A percentile compares a stretch with the other conserved stretches of the same genome.
These are phyloP conservation scores for Sinapis alba DNA, from an alignment of 441 rosid genomes.

Conservation along the genomic window DNA sequence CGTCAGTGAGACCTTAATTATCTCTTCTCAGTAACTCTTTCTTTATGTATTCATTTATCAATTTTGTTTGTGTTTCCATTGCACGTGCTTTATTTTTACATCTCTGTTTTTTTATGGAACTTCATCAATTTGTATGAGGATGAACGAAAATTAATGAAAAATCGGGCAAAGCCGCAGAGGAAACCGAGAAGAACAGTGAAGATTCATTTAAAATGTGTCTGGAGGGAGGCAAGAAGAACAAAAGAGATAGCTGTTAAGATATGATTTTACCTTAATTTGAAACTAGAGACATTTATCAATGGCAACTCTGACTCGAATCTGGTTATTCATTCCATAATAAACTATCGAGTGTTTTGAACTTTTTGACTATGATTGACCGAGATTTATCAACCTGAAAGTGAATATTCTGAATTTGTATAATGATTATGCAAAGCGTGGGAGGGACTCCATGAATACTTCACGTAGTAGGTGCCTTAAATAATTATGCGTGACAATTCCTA, in stretches of 20 bases:
- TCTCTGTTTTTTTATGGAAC: neutral
- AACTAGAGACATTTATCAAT: neutral
- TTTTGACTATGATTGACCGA: neutral
- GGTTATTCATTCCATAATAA: neutral
- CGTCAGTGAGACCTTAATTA: neutral
- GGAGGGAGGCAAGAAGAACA: neutral
- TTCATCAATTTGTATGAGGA: neutral
- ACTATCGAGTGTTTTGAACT: neutral
- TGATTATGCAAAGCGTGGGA: neutral
- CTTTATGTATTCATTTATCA: neutral
- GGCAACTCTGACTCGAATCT: neutral
- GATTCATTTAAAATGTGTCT: neutral
- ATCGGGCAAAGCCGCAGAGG: neutral
- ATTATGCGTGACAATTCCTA: conserved; percentile 12
- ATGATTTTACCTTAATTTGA: neutral
- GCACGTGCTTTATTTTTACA: neutral
- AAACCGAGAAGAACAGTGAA: neutral
- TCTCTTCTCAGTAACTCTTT: neutral
- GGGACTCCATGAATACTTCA: conserved; percentile 2
- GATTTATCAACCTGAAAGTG: conserved; percentile 4
- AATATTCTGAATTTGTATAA: neutral
- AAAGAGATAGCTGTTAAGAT: neutral
- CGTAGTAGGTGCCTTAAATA: conserved; percentile 2
- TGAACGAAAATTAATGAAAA: neutral
- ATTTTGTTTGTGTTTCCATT: neutral